These are phyloP conservation scores for Phyllosticta citribraziliensis DNA, from an alignment of 2,329 filamentous ascomycete genomes.

Conservation along the genomic window DNA sequence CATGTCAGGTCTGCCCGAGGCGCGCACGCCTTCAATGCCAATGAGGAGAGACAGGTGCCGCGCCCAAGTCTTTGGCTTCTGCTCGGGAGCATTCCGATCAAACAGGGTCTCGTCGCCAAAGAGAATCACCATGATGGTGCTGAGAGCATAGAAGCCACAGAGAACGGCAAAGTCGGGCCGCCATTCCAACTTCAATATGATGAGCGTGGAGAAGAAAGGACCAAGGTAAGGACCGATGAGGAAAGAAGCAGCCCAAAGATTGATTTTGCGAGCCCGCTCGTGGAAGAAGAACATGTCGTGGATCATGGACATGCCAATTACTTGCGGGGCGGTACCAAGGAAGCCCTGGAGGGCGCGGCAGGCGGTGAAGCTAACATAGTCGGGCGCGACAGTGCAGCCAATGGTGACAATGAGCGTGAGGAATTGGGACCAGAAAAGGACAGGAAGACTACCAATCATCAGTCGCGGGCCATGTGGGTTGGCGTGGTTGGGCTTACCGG, in stretches of 20 bases:
- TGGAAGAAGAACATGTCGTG: conserved; percentile 32
- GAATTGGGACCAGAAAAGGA: conserved; percentile 22
- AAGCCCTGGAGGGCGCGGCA: conserved; percentile 20
- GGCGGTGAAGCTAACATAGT: conserved; percentile 18
- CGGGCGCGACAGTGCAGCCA: conserved; percentile 13
- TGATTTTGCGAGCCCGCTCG: conserved; percentile 26
- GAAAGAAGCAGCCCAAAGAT: conserved; percentile 14
- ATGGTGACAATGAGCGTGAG: conserved; percentile 14
- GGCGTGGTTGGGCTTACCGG: conserved; percentile 17
- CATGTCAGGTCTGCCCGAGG: conserved; percentile 1
- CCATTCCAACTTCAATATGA: conserved; percentile 4
- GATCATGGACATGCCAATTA: conserved; percentile 20
- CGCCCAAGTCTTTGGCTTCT: conserved; percentile 2
- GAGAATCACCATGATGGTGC: conserved; percentile 21
- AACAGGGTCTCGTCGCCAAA: conserved; percentile 28
- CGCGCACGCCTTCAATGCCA: conserved; percentile 5
- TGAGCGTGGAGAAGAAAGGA: conserved; percentile 17
- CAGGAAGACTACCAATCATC: conserved; percentile 14
- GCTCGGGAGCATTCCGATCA: conserved; percentile 15
- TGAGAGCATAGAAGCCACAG: conserved; percentile 27
- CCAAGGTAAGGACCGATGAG: conserved; percentile 22
- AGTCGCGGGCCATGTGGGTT: background rate
- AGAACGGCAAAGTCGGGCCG: conserved; percentile 17
- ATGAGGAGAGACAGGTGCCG: conserved; percentile 2
- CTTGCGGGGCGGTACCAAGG: conserved; percentile 19